Evolutionary conservation across 768 basidiomycete genomes (phyloP), one percentile per base, ranked within the genome.

Genomic region (Lenzites betulinus): DNA sequence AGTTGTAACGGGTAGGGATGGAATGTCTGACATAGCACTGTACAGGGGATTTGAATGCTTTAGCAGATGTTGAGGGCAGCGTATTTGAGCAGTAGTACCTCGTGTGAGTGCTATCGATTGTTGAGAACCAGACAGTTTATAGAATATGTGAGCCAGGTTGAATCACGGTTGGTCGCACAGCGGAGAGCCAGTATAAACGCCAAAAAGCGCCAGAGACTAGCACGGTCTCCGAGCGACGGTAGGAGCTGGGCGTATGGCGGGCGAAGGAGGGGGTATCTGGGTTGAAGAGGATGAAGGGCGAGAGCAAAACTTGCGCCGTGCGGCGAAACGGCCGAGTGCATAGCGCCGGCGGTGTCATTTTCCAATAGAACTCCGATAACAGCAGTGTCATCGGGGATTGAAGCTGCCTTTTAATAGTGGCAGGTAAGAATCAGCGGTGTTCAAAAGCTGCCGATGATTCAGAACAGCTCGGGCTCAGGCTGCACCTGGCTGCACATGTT

Each of bases 21-120:
- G 48, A 63, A 59, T 54, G 60, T 59, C 51, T 58, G 63, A 62
- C 68, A 69, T 69, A 65, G 53, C 63, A 60, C 67, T 70, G 50
- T 3, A 30, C 36, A n/a, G 38, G 35, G 15, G 12, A 41, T 26
- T 30, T 3, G 8, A 1, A 36, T 22, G 2, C 22, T 49, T 39
- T 23, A 30, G 52, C 38, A 30, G 25, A 25, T 22, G 39, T 7
- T 35, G 1, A 25, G 47, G 26, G 22, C 22, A 36, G 46, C 11
- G 25, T 15, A 26, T 35, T 30, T 20, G 35, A n/a, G 30, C 36
- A 8, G 33, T 16, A 30, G 49, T 63, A 63, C 62, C 62, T 63
- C 62, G 52, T 26, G 26, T 36, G 57, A 63, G 62, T 63, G 62
- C 62, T 63, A 63, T 63, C 62, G 62, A 63, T 59, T 54, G 57